Conservation (phyloP, 306 rosid genomes). For the Begonia fuchsioides region DNA sequence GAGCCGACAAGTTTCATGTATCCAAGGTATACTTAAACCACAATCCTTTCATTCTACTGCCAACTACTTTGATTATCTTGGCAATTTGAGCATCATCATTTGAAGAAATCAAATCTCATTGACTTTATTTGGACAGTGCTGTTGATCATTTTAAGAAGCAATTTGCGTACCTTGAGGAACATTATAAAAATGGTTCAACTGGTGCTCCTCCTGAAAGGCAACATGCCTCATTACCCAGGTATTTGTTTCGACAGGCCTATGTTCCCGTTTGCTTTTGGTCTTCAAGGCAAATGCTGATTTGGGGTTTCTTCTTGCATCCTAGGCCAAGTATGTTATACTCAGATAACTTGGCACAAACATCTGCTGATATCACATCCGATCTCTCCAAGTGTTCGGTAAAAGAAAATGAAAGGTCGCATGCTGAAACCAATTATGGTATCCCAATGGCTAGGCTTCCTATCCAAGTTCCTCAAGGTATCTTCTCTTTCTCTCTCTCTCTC, state of each 20-base stretch:
- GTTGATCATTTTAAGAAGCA: constrained; percentile 98
- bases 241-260: neutral
- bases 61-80: too few species aligned
- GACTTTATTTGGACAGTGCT: constrained; percentile 42
- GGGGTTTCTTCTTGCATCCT: neutral
- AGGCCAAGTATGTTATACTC: constrained; percentile 76
- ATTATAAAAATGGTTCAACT: constrained; percentile 71
- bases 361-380: constrained; percentile 56
- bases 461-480: constrained; percentile 62
- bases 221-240: constrained; percentile 96
- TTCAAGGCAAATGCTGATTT: too few species aligned
- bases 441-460: constrained; percentile 50
- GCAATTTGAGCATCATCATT: too few species aligned
- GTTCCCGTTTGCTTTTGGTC: too few species aligned
- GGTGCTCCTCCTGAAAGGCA: constrained; percentile 87
- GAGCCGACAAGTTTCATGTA: constrained; percentile 97
- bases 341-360: constrained; percentile 36
- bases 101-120: too few species aligned
- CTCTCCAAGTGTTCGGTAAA: constrained; percentile 77
- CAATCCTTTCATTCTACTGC: too few species aligned
- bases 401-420: constrained; percentile 59
- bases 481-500: too few species aligned
- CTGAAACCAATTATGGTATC: constrained; percentile 45
- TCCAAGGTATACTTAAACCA: constrained; percentile 56
- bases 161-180: constrained; percentile 95